phyloP scores from a whole-genome alignment of 2,329 filamentous ascomycete species.

The Fusarium chlamydosporum region DNA sequence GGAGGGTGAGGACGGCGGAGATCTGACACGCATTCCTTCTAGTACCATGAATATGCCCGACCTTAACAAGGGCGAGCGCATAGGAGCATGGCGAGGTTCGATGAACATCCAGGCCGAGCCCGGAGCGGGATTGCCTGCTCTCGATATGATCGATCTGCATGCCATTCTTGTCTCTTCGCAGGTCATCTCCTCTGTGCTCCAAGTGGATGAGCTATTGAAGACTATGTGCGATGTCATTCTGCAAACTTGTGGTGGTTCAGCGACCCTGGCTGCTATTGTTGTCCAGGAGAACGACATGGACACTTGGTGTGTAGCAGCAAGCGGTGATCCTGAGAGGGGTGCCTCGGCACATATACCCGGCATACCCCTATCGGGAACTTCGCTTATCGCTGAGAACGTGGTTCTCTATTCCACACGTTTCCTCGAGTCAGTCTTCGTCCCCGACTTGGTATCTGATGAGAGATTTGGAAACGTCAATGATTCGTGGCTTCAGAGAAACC shows the following conservation, averaged over 20 bases:
- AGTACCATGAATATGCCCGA: conserved; percentile 61
- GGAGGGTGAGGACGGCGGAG: conserved; percentile 62
- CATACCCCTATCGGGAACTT: conserved; percentile 74
- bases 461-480: conserved; percentile 82
- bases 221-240: conserved; percentile 87
- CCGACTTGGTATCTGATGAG: conserved; percentile 81
- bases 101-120: conserved; percentile 69
- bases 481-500: conserved; percentile 76
- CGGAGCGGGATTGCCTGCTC: conserved; percentile 75
- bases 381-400: conserved; percentile 81
- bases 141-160: conserved; percentile 87
- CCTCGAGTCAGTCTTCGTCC: conserved; percentile 79
- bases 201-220: conserved; percentile 80
- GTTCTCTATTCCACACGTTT: conserved; percentile 83
- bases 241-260: conserved; percentile 79
- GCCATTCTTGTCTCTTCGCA: conserved; percentile 84
- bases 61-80: conserved; percentile 67
- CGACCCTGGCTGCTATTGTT: conserved; percentile 79
- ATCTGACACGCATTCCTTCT: conserved; percentile 59
- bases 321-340: conserved; percentile 78
- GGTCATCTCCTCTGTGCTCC: conserved; percentile 82
- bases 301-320: conserved; percentile 81
- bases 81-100: conserved; percentile 74
- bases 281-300: conserved; percentile 75
- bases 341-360: conserved; percentile 76